These are phyloP conservation scores for Deinandra increscens DNA, from an alignment of 129 eudicot genomes.

Conservation along the genomic window DNA sequence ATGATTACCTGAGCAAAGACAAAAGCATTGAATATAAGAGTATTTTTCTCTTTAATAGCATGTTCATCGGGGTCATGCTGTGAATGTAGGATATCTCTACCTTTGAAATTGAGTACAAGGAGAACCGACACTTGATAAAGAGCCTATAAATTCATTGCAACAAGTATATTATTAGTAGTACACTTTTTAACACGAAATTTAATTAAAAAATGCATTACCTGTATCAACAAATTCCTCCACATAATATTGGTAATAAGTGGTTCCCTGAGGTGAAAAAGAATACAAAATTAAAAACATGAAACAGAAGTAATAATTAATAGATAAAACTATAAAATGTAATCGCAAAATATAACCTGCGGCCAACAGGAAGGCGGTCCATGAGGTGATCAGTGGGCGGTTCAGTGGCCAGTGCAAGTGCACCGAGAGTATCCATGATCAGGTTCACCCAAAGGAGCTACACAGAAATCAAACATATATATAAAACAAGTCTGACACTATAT, in stretches of 20 bases:
- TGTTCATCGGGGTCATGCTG: conserved; percentile 43
- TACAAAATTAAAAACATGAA: background rate
- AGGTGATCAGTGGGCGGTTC: conserved; percentile 97
- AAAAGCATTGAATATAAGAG: conserved; percentile 84
- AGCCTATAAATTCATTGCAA: conserved; percentile 48
- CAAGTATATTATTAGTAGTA: background rate
- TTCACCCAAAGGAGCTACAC: conserved; percentile 96
- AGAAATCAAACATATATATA: background rate
- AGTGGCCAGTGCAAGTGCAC: conserved; percentile 96
- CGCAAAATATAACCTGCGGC: conserved; percentile 65
- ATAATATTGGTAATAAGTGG: conserved; percentile 90
- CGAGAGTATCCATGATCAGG: conserved; percentile 94
- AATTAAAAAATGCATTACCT: conserved; percentile 38
- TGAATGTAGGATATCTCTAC: conserved; percentile 49
- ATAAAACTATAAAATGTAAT: background rate
- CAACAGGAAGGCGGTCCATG: conserved; percentile 83
- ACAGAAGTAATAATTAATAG: background rate
- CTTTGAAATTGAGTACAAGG: conserved; percentile 65
- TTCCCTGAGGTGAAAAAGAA: conserved; percentile 47
- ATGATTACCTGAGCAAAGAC: conserved; percentile 77
- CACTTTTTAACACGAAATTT: background rate
- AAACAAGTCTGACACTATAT: background rate
- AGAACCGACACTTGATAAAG: conserved; percentile 77
- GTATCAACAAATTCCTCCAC: conserved; percentile 91
- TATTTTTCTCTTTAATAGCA: conserved; percentile 68